phyloP scores from a whole-genome alignment of 108 stramenopile species.

The Stephanodiscus minutulus region DNA sequence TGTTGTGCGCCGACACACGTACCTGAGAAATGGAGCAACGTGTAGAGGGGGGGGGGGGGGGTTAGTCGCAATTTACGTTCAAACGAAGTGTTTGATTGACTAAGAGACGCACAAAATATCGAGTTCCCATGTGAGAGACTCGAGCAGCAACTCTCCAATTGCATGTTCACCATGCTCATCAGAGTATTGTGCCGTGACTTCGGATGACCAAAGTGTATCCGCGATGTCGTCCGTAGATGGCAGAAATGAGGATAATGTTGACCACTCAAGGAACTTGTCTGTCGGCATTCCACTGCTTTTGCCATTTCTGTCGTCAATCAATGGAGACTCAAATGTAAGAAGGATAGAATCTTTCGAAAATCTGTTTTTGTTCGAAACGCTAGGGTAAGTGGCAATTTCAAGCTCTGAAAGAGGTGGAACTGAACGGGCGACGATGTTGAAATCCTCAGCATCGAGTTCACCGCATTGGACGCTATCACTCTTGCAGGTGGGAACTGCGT shows the following conservation, averaged over 20 bases:
- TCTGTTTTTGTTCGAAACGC: slow-evolving; percentile 34
- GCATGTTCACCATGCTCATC: slow-evolving; percentile 32
- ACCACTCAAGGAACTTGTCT: slow-evolving; percentile 86
- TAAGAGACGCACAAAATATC: slow-evolving; percentile 57
- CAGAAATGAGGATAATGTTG: slow-evolving; percentile 42
- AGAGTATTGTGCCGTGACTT: slow-evolving; percentile 36
- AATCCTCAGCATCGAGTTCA: slow-evolving; percentile 36
- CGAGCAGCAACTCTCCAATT: slow-evolving; percentile 51
- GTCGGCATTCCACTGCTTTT: slow-evolving; percentile 57
- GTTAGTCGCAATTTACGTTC: no score
- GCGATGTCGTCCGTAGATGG: not conserved
- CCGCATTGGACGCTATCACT: slow-evolving; percentile 35
- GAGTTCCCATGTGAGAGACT: slow-evolving; percentile 62
- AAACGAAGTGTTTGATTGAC: no score
- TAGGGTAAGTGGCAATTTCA: slow-evolving; percentile 47
- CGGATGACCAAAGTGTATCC: slow-evolving; percentile 30
- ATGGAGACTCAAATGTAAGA: slow-evolving; percentile 37
- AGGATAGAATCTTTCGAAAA: slow-evolving; percentile 49
- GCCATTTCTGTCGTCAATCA: slow-evolving; percentile 31
- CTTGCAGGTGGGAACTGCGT: slow-evolving; percentile 57
- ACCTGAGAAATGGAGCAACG: no score
- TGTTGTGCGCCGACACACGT: slow-evolving; percentile 68
- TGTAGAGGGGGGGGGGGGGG: no score
- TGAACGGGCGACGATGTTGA: slow-evolving; percentile 45
- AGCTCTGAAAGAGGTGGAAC: slow-evolving; percentile 37